Base-by-base conservation (phyloP, 2,329 filamentous ascomycete genomes). In the Sporothrix brunneoviolacea region DNA sequence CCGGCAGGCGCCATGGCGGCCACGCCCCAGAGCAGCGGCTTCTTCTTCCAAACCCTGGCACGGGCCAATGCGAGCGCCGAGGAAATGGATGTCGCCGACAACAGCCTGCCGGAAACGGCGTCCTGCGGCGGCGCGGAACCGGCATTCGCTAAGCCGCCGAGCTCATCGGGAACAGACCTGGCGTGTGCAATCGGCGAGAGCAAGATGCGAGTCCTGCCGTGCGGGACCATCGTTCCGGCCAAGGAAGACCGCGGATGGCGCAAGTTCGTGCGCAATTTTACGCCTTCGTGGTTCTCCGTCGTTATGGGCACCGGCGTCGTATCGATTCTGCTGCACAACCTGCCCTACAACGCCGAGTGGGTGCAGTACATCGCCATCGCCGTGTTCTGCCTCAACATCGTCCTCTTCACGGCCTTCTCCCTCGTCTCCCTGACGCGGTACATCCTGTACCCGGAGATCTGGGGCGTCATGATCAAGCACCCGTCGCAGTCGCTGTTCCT, bases 251-350 rank as follows among this genome's bases (percentile, higher is more conserved):
- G 32, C 9, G 64, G 64, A 24, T 67, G 64, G 63, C 56, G 64
- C 41, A 60, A 62, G 38, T 61, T 71, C 7, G 63, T 71, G 18
- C 64, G 65, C 47, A 69, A 74, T 56, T 74, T 74, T 53, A 71
- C 67, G 45, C 71, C 72, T 18, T 74, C 70, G 65, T 71, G 74
- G 74, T 76, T 78, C 59, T 65, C 69, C 0, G 68, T 73, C 19
- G 76, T 67, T n/a, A 79, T 85, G 80, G 80, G 82, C 27, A 85
- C 81, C 0, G 82, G 82, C 12, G 77, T 84, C 36, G 74, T 79
- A 0, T 76, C 76, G 0, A 71, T 82, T 21, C 66, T 84, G 5
- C 69, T 85, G 4, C 68, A 76, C 53, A 72, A 72, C 8, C 70
- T 84, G 4, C 80, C 80, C 0, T 84, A 79, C 62, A 71, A 79